Evolutionary conservation across 345 rosid species (phyloP).

Genomic region (Gossypium ekmanianum): DNA sequence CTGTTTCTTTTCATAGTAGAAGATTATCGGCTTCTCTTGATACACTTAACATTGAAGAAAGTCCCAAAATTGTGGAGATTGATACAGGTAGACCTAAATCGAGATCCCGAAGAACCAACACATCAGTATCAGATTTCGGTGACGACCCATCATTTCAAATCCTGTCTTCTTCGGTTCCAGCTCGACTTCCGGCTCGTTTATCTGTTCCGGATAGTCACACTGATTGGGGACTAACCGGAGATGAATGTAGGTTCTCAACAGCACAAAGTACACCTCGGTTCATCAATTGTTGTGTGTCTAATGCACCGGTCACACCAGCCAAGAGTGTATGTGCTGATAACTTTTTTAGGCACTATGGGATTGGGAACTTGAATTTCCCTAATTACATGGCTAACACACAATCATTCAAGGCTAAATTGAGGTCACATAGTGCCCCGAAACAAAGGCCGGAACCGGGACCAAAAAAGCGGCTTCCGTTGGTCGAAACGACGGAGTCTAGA

Average conservation of each 20-base stretch:
- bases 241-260: conserved; percentile 60
- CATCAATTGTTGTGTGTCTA: conserved; percentile 23
- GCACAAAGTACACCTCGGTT: conserved; percentile 81
- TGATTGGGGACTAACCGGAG: conserved; percentile 55
- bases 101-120: conserved; percentile 54
- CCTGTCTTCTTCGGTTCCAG: conserved; percentile 38
- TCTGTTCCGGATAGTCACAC: conserved; percentile 29
- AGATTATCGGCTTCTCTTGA: conserved; percentile 64
- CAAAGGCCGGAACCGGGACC: conserved; percentile 71
- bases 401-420: conserved; percentile 69
- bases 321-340: conserved; percentile 63
- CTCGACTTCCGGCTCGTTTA: conserved; percentile 27
- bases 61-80: conserved; percentile 85
- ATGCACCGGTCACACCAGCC: conserved; percentile 55
- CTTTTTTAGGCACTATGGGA: conserved; percentile 42
- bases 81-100: conserved; percentile 71
- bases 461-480: conserved; percentile 49
- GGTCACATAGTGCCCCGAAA: conserved; percentile 86
- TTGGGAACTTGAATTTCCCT: conserved; percentile 37
- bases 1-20: conserved; percentile 53
- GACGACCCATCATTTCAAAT: conserved; percentile 40
- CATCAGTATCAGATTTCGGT: conserved; percentile 43
- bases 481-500: conserved; percentile 75
- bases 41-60: conserved; percentile 40
- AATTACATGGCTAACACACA: conserved; percentile 86